Percentiles rank a stretch among this genome's conserved stretches.
phyloP scores from a whole-genome alignment of 2,329 filamentous ascomycete species.

The Microascus cirrosus region DNA sequence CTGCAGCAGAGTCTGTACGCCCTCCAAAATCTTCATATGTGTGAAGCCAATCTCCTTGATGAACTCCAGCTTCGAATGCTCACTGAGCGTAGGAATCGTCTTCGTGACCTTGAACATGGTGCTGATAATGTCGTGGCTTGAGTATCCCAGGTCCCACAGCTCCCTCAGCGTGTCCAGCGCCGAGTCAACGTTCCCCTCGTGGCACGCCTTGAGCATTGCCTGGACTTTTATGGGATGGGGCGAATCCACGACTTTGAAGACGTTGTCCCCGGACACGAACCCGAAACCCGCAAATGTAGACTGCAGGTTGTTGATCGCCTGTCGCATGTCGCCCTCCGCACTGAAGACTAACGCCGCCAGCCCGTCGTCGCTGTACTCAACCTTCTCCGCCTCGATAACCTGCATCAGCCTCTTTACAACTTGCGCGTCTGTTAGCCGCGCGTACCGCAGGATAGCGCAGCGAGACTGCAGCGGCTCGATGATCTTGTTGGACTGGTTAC shows the following conservation, averaged over 20 bases:
- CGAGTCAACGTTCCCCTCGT: conserved; percentile 80
- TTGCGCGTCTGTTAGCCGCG: conserved; percentile 83
- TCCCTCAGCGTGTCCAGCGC: conserved; percentile 81
- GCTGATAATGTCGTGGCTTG: conserved; percentile 97
- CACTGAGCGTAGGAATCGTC: conserved; percentile 80
- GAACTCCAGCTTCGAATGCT: conserved; percentile 93
- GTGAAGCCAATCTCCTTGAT: conserved; percentile 98
- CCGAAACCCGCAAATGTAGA: conserved; percentile 89
- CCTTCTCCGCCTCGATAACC: conserved; percentile 85
- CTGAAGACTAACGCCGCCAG: conserved; percentile 94
- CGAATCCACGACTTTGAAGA: conserved; percentile 94
- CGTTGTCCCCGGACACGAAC: conserved; percentile 94
- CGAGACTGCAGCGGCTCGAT: conserved; percentile 97
- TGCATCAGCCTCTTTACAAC: conserved; percentile 84
- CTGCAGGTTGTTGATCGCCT: conserved; percentile 97
- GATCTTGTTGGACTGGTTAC: conserved; percentile 98
- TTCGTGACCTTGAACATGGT: conserved; percentile 99
- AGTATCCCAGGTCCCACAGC: conserved; percentile 90
- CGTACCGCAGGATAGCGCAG: conserved; percentile 91
- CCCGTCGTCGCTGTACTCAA: conserved; percentile 85
- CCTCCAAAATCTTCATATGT: conserved; percentile 98
- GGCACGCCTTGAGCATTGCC: conserved; percentile 95
- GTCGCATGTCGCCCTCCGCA: conserved; percentile 96
- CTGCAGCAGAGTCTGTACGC: conserved; percentile 89
- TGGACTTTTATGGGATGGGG: conserved; percentile 98